phyloP scores from a whole-genome alignment of 768 basidiomycete species.

The Tephrocybe rancida region DNA sequence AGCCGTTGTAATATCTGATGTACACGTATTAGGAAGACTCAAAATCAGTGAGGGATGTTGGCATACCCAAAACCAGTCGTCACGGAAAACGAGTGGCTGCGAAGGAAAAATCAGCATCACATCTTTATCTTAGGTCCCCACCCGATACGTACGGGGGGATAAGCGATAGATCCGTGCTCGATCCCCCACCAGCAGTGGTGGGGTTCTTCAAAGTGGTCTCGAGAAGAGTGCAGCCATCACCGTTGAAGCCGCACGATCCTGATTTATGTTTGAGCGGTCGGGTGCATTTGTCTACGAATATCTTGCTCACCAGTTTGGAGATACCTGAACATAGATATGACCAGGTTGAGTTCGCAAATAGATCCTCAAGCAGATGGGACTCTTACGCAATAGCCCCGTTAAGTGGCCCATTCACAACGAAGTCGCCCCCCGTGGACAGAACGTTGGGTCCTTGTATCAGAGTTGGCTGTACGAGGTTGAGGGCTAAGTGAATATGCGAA shows the following conservation, averaged over 20 bases:
- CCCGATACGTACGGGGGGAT: neutral
- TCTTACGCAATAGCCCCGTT: constrained; percentile 38
- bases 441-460: constrained; percentile 29
- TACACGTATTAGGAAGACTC: neutral
- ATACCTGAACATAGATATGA: constrained; percentile 21
- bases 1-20: constrained; percentile 44
- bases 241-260: constrained; percentile 39
- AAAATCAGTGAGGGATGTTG: neutral
- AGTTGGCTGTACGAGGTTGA: constrained; percentile 22
- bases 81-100: constrained; percentile 41
- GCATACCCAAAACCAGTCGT: constrained; percentile 39
- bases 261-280: neutral
- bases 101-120: neutral
- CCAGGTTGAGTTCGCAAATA: neutral
- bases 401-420: constrained; percentile 28
- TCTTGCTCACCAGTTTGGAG: constrained; percentile 26
- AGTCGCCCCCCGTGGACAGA: constrained; percentile 32
- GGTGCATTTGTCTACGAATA: neutral
- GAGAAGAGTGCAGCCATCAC: constrained; percentile 40
- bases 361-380: neutral
- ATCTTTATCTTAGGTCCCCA: neutral
- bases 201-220: constrained; percentile 39
- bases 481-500: too few relatives aligned
- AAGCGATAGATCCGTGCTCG: constrained; percentile 37
- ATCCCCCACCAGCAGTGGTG: constrained; percentile 30